Percentiles rank a stretch among this genome's conserved stretches.
Conservation (phyloP, 345 rosid genomes). For the Eutrema heterophyllum region DNA sequence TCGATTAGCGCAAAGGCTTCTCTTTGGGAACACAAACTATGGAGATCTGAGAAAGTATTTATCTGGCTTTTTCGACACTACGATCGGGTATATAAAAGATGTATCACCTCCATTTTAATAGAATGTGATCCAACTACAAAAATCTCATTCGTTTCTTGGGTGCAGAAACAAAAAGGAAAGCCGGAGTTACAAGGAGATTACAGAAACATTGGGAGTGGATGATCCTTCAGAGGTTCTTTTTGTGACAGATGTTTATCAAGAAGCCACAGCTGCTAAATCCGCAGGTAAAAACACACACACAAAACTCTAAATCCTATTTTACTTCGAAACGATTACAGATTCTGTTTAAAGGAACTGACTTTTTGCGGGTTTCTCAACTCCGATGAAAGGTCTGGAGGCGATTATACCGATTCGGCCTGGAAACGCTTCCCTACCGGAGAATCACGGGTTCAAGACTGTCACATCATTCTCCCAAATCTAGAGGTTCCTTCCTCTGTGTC, state of each 20-base stretch:
- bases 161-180: slow-evolving; percentile 81
- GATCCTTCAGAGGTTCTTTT: slow-evolving; percentile 74
- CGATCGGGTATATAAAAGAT: slow-evolving; percentile 58
- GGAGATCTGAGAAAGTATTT: slow-evolving; percentile 86
- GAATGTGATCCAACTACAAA: not conserved
- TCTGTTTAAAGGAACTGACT: not conserved
- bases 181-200: slow-evolving; percentile 67
- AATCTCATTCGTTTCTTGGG: not conserved
- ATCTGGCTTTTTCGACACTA: slow-evolving; percentile 79
- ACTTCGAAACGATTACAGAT: slow-evolving; percentile 4
- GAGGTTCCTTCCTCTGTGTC: slow-evolving; percentile 10
- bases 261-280: slow-evolving; percentile 81
- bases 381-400: slow-evolving; percentile 50
- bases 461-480: slow-evolving; percentile 55
- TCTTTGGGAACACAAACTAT: slow-evolving; percentile 75
- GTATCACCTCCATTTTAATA: not conserved
- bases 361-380: not conserved
- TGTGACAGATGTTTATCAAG: slow-evolving; percentile 79
- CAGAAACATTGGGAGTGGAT: slow-evolving; percentile 74
- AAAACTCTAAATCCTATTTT: not conserved
- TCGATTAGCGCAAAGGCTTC: slow-evolving; percentile 86
- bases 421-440: slow-evolving; percentile 55
- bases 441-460: slow-evolving; percentile 64
- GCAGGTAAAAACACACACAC: slow-evolving; percentile 49
- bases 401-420: slow-evolving; percentile 66